These are phyloP conservation scores for Plasmodium cynomolgi DNA, from an alignment of 169 alveolate genomes.

Conservation along the genomic window DNA sequence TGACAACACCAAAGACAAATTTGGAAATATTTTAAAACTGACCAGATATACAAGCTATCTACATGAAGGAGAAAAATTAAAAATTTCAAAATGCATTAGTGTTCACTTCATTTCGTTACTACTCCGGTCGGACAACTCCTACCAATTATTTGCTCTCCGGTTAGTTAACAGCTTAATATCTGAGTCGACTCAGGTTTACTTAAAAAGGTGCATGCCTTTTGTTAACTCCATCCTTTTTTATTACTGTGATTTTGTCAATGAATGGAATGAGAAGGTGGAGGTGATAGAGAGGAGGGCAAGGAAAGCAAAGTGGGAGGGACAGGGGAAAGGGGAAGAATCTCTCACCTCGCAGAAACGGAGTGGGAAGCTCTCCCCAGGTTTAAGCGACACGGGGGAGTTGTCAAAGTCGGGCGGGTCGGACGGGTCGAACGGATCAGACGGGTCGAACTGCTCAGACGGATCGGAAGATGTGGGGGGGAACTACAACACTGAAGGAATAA, in stretches of 20 bases:
- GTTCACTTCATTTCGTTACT: constrained; percentile 36
- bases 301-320: not conserved
- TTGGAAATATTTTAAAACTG: constrained; percentile 46
- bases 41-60: constrained; percentile 23
- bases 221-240: constrained; percentile 24
- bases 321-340: not conserved
- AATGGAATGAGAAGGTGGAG: not conserved
- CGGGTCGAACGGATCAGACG: not conserved
- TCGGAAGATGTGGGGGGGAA: not conserved
- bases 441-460: not conserved
- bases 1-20: constrained; percentile 63
- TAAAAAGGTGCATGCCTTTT: constrained; percentile 59
- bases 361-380: not conserved
- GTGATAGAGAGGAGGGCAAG: not conserved
- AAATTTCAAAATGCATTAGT: constrained; percentile 25
- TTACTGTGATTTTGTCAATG: constrained; percentile 27
- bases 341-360: not conserved
- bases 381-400: not conserved
- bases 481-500: not conserved
- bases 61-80: constrained; percentile 47
- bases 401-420: not conserved
- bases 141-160: constrained; percentile 52
- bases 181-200: not conserved
- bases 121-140: constrained; percentile 58
- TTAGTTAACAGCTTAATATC: constrained; percentile 50